Evolutionary conservation across 192 early-diverging fungal species (phyloP), one percentile per base, ranked within the genome.

Genomic region (Backusella luteola): DNA sequence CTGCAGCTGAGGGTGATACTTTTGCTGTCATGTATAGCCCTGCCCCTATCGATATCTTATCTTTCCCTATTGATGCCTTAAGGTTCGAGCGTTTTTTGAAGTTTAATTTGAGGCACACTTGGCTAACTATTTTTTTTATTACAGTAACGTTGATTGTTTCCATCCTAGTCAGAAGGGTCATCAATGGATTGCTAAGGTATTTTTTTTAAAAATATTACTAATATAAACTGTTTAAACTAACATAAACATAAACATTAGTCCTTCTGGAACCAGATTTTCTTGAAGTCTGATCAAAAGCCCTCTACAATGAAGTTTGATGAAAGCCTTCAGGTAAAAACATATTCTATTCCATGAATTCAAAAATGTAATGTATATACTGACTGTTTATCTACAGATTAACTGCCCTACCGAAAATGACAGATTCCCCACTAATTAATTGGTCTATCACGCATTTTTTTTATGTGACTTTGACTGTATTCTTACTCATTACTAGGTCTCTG

Each of bases 211-310:
- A 49, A 6, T 19, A 66, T 23, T n/a, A 66, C 4, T 29, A 32
- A 66, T 23, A 70, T 35, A 68, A 68, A 8, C 35, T 1, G 12
- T 1, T 12, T 44, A 35, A 76, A n/a, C 23, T 63, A 29, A 63
- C 34, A 19, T 3, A 11, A 8, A 77, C 4, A 73, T 56, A 73
- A 38, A 32, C 32, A 26, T 15, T 46, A 71, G 76, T 23, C 15
- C n/a, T 29, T 76, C 26, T 80, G 79, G 74, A 80, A 80, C 68
- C 71, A 42, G 26, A 19, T 80, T 11, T 76, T 76, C 46, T 15
- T 73, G 35, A 74, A 70, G 23, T 26, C 38, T 66, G 59, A 35
- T 34, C 36, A 46, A 12, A 72, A 76, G 12, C 67, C 73, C 8
- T 0, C 34, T 26, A 46, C 21, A 8, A 46, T 59, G 32, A 36